Base-by-base conservation (phyloP, 805 yeast genomes). In the Pichia sporocuriosa region DNA sequence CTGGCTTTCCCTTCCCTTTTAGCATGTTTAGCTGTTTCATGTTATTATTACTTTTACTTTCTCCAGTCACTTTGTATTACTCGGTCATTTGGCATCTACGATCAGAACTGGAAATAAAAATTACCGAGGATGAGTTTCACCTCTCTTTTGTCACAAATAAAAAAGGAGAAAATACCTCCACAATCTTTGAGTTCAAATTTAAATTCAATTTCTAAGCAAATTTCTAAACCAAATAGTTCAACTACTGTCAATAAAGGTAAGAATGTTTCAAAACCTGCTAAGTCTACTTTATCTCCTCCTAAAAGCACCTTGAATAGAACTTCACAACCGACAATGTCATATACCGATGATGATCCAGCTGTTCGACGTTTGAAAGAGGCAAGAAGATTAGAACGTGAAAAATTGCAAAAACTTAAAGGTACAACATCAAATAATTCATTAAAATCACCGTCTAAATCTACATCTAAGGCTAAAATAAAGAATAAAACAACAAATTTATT, bases 351-450 rank as follows among this genome's bases (percentile, higher is more conserved):
- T 5, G 90, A 83, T 54, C 87, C 89, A 0, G 86, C 86, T 4
- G 85, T 83, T 8, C 77, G 75, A 28, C 60, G 82, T 43, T 62
- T 83, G 29, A 83, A 83, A 49, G 88, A 81, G 44, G 75, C 79
- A 3, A 65, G 90, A 54, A 65, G 76, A 45, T 60, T 67, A 32
- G 87, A 83, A 47, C 67, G 62, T 30, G 73, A 73, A 28, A 65
- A 65, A 32, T 21, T 46, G 2, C 58, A 65, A 40, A 66, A 65
- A 36, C 52, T 54, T 25, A 66, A 67, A 43, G 52, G n/a, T n/a
- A n/a, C n/a, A n/a, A 51, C 26, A 54, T 45, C 15, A 45, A 44
- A 32, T 4, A 23, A 22, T 21, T 19, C 35, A 24, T n/a, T 4
- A 23, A 11, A 25, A 12, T 21, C 34, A 10, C 4, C 31, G 16